A percentile compares a stretch with the other conserved stretches of the same genome.
Conservation (phyloP, 306 rosid genomes). For the Vicia villosa region DNA sequence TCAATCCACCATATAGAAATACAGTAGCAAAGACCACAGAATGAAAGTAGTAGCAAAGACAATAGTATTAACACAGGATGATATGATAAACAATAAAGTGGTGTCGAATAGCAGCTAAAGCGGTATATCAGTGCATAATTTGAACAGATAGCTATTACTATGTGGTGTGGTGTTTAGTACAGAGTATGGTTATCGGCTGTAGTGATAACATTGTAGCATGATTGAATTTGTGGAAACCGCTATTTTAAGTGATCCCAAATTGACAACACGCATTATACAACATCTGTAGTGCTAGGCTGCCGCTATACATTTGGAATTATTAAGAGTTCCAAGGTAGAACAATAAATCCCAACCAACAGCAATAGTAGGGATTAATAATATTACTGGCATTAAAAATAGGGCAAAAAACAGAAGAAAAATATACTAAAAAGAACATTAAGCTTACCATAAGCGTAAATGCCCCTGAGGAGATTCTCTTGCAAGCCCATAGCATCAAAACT, state of each 20-base stretch:
- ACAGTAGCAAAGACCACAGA: not conserved
- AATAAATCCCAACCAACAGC: not conserved
- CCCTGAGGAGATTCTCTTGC: conserved; percentile 80
- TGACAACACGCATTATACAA: not conserved
- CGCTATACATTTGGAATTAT: not conserved
- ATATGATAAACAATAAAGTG: not conserved
- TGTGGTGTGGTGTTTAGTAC: too few relatives aligned
- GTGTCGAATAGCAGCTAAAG: too few relatives aligned
- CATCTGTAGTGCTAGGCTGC: not conserved
- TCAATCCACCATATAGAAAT: not conserved
- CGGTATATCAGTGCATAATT: too few relatives aligned
- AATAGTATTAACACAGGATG: too few relatives aligned
- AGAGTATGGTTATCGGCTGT: too few relatives aligned
- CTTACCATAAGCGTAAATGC: conserved; percentile 74
- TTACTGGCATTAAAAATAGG: not conserved
- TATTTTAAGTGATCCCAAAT: too few relatives aligned
- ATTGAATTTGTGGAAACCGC: too few relatives aligned
- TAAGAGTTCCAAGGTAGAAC: not conserved
- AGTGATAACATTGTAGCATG: too few relatives aligned
- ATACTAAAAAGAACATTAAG: not conserved
- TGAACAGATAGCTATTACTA: too few relatives aligned
- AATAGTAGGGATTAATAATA: not conserved
- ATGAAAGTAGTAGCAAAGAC: too few relatives aligned
- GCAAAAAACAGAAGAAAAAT: not conserved
- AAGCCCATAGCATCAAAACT: conserved; percentile 78